Percentiles rank a stretch among this genome's conserved stretches.
These are phyloP conservation scores for Neurospora sp. DNA, from an alignment of 495 filamentous ascomycete species.

Conservation along the genomic window DNA sequence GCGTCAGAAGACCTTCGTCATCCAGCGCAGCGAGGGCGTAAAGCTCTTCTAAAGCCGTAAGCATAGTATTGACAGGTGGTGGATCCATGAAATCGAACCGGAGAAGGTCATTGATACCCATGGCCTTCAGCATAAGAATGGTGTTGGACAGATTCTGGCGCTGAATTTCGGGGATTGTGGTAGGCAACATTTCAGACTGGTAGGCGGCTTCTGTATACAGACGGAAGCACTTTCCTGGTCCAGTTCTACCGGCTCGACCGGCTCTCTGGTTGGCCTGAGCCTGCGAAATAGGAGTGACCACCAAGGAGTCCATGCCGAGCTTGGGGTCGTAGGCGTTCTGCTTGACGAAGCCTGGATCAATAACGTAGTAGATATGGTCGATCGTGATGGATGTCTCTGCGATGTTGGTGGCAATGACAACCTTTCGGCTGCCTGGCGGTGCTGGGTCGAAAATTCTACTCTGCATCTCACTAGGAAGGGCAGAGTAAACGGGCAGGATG, in stretches of 20 bases:
- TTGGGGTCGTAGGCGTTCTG: slow-evolving; percentile 96
- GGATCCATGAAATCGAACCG: slow-evolving; percentile 99
- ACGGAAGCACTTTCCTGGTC: slow-evolving; percentile 92
- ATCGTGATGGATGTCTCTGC: slow-evolving; percentile 97
- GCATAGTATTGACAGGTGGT: slow-evolving; percentile 93
- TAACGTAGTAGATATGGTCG: slow-evolving; percentile 92
- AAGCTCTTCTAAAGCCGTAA: slow-evolving; percentile 89
- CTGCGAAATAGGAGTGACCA: slow-evolving; percentile 92
- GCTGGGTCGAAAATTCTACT: slow-evolving; percentile 90
- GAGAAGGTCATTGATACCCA: slow-evolving; percentile 96
- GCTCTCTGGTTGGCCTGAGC: slow-evolving; percentile 93
- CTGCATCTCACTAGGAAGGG: slow-evolving; percentile 87
- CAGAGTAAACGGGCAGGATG: slow-evolving; percentile 90
- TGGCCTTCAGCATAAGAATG: slow-evolving; percentile 97
- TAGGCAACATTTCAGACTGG: slow-evolving; percentile 94
- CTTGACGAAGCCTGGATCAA: slow-evolving; percentile 96
- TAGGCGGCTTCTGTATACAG: slow-evolving; percentile 94
- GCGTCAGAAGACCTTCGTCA: slow-evolving; percentile 90
- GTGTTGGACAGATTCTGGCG: slow-evolving; percentile 88
- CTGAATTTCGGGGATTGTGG: slow-evolving; percentile 93
- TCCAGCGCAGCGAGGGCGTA: slow-evolving; percentile 89
- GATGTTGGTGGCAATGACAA: slow-evolving; percentile 98
- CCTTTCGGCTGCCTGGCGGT: slow-evolving; percentile 79
- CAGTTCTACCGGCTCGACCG: slow-evolving; percentile 87
- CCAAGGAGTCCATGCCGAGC: slow-evolving; percentile 91